phyloP scores from a whole-genome alignment of 345 rosid species.

The Limnanthes douglasii region DNA sequence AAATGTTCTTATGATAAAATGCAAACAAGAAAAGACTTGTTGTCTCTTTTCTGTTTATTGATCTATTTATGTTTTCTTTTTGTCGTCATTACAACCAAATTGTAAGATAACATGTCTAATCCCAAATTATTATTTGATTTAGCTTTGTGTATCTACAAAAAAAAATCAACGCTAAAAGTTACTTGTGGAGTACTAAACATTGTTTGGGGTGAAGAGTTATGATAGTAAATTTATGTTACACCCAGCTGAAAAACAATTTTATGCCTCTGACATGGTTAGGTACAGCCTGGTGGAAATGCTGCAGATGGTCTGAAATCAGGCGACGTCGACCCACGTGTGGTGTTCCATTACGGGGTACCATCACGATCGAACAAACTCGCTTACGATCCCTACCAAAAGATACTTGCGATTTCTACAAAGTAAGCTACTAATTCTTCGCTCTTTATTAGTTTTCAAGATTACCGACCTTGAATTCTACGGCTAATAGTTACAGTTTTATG shows the following conservation, averaged over 20 bases:
- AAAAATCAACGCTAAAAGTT: conserved; percentile 3
- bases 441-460: too few species aligned
- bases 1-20: too few species aligned
- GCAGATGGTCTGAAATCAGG: conserved; percentile 41
- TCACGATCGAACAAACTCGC: conserved; percentile 52
- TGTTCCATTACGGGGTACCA: conserved; percentile 80
- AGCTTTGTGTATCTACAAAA: conserved; percentile 3
- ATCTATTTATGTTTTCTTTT: too few species aligned
- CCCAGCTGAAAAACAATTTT: background rate
- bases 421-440: conserved; percentile 17
- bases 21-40: too few species aligned
- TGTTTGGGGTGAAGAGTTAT: too few species aligned
- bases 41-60: too few species aligned
- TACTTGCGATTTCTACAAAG: conserved; percentile 69
- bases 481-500: too few species aligned
- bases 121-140: conserved; percentile 5
- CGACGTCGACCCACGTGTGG: conserved; percentile 66
- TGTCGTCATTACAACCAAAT: conserved; percentile 14
- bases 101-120: conserved; percentile 1
- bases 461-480: too few species aligned
- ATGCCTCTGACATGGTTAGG: conserved; percentile 2
- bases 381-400: conserved; percentile 47
- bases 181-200: conserved; percentile 1
- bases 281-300: conserved; percentile 50
- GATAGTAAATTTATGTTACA: background rate